phyloP scores from a whole-genome alignment of 805 yeast genomes.

The Huiozyma naganishii region DNA sequence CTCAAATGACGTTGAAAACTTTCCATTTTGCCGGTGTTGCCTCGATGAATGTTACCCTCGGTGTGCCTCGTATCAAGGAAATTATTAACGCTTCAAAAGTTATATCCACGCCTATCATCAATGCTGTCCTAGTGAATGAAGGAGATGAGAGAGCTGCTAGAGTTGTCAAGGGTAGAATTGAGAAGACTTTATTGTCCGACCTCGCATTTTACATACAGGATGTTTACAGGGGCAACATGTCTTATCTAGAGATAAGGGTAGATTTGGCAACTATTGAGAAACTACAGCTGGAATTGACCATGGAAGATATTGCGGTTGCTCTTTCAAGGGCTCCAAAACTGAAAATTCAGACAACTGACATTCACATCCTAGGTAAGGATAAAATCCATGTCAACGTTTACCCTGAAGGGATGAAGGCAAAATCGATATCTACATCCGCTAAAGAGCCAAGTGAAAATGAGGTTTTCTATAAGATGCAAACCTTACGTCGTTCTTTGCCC shows the following conservation, averaged over 20 bases:
- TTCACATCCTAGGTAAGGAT: slow-evolving; percentile 54
- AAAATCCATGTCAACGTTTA: slow-evolving; percentile 53
- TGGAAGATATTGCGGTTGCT: slow-evolving; percentile 80
- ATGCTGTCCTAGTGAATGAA: slow-evolving; percentile 85
- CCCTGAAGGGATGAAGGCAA: slow-evolving; percentile 33
- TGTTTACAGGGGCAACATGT: slow-evolving; percentile 71
- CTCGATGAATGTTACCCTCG: slow-evolving; percentile 95
- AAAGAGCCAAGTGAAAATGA: slow-evolving; percentile 35
- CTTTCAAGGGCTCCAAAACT: slow-evolving; percentile 78
- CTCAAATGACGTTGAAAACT: slow-evolving; percentile 93
- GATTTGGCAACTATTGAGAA: slow-evolving; percentile 79
- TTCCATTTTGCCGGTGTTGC: slow-evolving; percentile 99
- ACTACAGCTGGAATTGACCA: slow-evolving; percentile 77
- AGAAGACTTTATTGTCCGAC: slow-evolving; percentile 80
- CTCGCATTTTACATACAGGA: slow-evolving; percentile 87
- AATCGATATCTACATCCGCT: slow-evolving; percentile 34
- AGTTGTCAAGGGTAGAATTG: slow-evolving; percentile 95
- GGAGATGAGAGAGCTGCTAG: slow-evolving; percentile 96
- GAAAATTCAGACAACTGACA: slow-evolving; percentile 66
- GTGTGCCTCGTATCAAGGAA: slow-evolving; percentile 99
- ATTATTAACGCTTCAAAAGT: slow-evolving; percentile 93
- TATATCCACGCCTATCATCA: slow-evolving; percentile 93
- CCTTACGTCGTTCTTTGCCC: slow-evolving; percentile 74
- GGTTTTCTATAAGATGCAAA: slow-evolving; percentile 82
- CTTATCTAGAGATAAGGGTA: slow-evolving; percentile 70